Evolutionary conservation across 768 basidiomycete species (phyloP).

Genomic region (Phylloporus arenicola): DNA sequence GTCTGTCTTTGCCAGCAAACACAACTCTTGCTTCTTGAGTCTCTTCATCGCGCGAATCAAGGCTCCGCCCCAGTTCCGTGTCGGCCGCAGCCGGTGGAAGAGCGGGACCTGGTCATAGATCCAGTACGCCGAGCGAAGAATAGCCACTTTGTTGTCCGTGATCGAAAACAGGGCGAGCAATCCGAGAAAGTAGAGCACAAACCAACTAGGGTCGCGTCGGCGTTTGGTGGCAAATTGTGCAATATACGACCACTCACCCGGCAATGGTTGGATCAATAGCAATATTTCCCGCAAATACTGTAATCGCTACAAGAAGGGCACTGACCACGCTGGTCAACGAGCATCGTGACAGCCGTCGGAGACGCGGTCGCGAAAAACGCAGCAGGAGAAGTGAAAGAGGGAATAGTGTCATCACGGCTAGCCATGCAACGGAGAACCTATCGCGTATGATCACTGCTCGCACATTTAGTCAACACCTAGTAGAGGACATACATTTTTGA

Average conservation of each 20-base stretch:
- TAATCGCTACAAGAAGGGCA: conserved; percentile 37
- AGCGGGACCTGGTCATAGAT: conserved; percentile 53
- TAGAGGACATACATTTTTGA: conserved; percentile 48
- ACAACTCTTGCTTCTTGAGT: conserved; percentile 50
- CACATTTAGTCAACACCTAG: not conserved
- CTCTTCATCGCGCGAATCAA: conserved; percentile 42
- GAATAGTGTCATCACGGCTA: conserved; percentile 60
- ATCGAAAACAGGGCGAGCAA: conserved; percentile 43
- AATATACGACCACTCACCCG: conserved; percentile 35
- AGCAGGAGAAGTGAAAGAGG: conserved; percentile 55
- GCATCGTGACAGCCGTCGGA: conserved; percentile 41
- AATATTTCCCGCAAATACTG: conserved; percentile 56
- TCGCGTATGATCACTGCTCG: not conserved
- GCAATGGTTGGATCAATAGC: conserved; percentile 50
- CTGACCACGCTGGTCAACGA: conserved; percentile 37
- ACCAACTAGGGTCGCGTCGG: conserved; percentile 42
- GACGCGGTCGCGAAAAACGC: conserved; percentile 59
- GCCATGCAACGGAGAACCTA: conserved; percentile 66
- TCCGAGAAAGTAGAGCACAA: conserved; percentile 53
- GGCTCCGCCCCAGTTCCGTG: conserved; percentile 37
- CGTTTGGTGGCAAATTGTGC: not conserved
- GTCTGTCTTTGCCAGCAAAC: conserved; percentile 57
- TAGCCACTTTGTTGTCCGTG: conserved; percentile 49
- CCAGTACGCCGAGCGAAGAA: conserved; percentile 57
- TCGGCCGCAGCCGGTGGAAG: conserved; percentile 38